Evolutionary conservation across 495 filamentous ascomycete species (phyloP).

Genomic region (Friedmanniomyces simplex): DNA sequence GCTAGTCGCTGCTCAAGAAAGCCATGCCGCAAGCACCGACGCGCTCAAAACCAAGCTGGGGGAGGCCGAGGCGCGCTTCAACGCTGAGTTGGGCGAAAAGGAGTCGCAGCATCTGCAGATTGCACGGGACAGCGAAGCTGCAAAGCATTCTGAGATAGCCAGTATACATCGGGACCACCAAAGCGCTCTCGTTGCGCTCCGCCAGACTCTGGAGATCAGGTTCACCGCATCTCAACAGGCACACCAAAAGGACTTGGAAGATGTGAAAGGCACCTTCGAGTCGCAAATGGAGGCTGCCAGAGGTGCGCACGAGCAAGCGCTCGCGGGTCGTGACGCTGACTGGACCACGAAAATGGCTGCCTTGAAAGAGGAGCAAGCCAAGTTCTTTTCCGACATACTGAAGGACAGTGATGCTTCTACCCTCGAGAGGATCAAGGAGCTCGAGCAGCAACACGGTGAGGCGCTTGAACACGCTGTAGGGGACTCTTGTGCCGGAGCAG

Average conservation of each 20-base stretch:
- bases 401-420: background rate
- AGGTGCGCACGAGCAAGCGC: background rate
- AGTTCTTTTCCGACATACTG: background rate
- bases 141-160: too few species aligned
- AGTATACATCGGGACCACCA: too few species aligned
- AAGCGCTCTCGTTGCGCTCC: too few species aligned
- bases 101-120: too few species aligned
- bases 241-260: background rate
- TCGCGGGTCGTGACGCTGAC: background rate
- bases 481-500: background rate
- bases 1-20: background rate
- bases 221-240: background rate
- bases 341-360: constrained; percentile 1
- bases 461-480: background rate
- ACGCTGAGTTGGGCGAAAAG: too few species aligned
- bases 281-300: background rate
- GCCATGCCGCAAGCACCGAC: background rate
- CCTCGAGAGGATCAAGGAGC: background rate
- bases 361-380: constrained; percentile 6
- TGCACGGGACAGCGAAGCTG: too few species aligned
- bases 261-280: too few species aligned
- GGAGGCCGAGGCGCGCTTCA: background rate
- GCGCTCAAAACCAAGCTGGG: background rate
- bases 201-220: background rate
- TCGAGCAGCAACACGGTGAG: constrained; percentile 1